A percentile compares a stretch with the other conserved stretches of the same genome.
These are phyloP conservation scores for Eucalyptus cladocalyx DNA, from an alignment of 345 rosid genomes.

Conservation along the genomic window DNA sequence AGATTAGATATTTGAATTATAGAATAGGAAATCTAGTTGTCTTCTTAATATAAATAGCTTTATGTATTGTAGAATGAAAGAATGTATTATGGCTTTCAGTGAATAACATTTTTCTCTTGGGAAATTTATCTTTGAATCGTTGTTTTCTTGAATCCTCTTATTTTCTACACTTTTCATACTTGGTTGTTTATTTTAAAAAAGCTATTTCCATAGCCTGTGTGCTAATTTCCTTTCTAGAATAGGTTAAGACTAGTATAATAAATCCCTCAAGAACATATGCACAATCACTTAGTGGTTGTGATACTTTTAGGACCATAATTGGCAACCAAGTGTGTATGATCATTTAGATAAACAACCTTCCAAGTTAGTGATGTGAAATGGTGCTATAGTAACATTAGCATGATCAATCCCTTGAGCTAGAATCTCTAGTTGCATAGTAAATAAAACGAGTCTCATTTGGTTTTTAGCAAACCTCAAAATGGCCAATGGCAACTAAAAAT, in stretches of 20 bases:
- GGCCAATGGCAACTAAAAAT: neutral
- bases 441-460: rapidly evolving
- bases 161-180: too few species aligned
- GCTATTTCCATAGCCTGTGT: neutral
- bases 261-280: neutral
- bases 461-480: neutral
- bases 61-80: too few species aligned
- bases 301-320: neutral
- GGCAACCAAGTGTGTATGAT: neutral
- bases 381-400: neutral
- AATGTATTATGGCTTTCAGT: too few species aligned
- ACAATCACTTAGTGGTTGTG: neutral
- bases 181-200: too few species aligned
- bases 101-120: too few species aligned
- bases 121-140: too few species aligned
- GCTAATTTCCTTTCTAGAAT: neutral
- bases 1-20: too few species aligned
- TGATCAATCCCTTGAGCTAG: neutral
- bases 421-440: neutral
- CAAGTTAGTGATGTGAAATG: neutral
- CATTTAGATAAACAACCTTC: too few species aligned
- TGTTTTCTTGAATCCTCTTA: too few species aligned
- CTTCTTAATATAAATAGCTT: too few species aligned
- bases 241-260: neutral
- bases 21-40: too few species aligned